A percentile compares a stretch with the other conserved stretches of the same genome.
phyloP scores from a whole-genome alignment of 2,329 filamentous ascomycete genomes.

The Cryphonectria carpinicola region DNA sequence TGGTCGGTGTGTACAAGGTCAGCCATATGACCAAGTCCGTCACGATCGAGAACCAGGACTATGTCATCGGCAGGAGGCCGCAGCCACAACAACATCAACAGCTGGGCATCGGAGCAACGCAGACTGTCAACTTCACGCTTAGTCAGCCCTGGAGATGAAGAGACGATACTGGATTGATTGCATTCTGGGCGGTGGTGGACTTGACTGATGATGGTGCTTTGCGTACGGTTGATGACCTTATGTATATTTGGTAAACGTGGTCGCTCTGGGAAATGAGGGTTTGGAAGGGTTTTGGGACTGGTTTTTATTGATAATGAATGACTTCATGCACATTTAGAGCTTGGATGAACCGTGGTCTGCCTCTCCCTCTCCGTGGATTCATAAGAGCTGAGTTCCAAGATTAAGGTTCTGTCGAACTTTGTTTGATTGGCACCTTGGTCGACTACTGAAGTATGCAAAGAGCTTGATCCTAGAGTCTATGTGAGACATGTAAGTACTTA shows the following conservation, averaged over 20 bases:
- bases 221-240: not conserved
- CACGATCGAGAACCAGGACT: constrained; percentile 84
- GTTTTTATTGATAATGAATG: constrained; percentile 27
- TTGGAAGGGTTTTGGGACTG: not conserved
- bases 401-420: no score
- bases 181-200: not conserved
- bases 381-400: not conserved
- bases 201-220: not conserved
- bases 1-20: constrained; percentile 99
- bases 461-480: not conserved
- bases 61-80: constrained; percentile 55
- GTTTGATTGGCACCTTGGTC: no score
- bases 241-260: constrained; percentile 14
- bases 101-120: constrained; percentile 31
- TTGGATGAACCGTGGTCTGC: not conserved
- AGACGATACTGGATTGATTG: not conserved
- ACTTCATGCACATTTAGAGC: constrained; percentile 3
- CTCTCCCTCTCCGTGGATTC: not conserved
- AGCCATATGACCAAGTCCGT: constrained; percentile 98
- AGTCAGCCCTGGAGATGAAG: constrained; percentile 28
- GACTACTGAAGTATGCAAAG: not conserved
- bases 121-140: constrained; percentile 30
- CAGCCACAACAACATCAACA: constrained; percentile 37
- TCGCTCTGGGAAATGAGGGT: not conserved
- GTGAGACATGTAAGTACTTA: no score